Percentiles rank a stretch among this genome's conserved stretches.
These are phyloP conservation scores for Cadophora sp. DNA, from an alignment of 2,329 filamentous ascomycete genomes.

Conservation along the genomic window DNA sequence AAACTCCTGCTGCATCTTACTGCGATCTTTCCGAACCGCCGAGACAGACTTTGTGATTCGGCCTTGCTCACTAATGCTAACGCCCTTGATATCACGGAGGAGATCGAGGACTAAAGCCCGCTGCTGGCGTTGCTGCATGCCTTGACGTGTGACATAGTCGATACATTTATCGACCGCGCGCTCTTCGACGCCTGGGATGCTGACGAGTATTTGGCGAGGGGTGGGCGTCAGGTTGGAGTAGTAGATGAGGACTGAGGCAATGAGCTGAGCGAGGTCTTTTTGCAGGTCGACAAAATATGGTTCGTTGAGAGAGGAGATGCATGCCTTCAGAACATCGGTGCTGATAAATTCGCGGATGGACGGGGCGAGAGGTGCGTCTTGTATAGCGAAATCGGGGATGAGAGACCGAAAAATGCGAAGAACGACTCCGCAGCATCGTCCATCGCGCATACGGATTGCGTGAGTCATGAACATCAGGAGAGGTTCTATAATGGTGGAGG, in stretches of 20 bases:
- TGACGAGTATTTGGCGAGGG: conserved; percentile 77
- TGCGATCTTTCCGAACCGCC: conserved; percentile 53
- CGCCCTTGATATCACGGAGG: conserved; percentile 83
- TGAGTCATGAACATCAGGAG: conserved; percentile 92
- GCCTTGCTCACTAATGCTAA: conserved; percentile 92
- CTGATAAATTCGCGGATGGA: conserved; percentile 90
- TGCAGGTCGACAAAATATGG: conserved; percentile 97
- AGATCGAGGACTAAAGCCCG: conserved; percentile 83
- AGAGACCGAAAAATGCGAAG: conserved; percentile 86
- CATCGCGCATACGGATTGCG: conserved; percentile 87
- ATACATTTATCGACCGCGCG: conserved; percentile 71
- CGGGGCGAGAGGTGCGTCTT: conserved; percentile 53
- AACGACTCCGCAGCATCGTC: conserved; percentile 84
- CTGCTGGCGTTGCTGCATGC: conserved; percentile 74
- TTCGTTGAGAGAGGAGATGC: conserved; percentile 89
- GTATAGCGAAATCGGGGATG: conserved; percentile 75
- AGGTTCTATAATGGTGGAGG: conserved; percentile 81
- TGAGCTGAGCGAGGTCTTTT: conserved; percentile 86
- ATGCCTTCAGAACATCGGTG: conserved; percentile 86
- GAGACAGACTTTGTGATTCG: conserved; percentile 69
- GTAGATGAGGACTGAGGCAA: conserved; percentile 81
- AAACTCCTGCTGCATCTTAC: conserved; percentile 70
- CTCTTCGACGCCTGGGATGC: conserved; percentile 77
- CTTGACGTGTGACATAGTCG: conserved; percentile 62
- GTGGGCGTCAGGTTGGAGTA: conserved; percentile 75